Conservation (phyloP, 2,329 filamentous ascomycete species). For the Davidsoniella eucalypti region DNA sequence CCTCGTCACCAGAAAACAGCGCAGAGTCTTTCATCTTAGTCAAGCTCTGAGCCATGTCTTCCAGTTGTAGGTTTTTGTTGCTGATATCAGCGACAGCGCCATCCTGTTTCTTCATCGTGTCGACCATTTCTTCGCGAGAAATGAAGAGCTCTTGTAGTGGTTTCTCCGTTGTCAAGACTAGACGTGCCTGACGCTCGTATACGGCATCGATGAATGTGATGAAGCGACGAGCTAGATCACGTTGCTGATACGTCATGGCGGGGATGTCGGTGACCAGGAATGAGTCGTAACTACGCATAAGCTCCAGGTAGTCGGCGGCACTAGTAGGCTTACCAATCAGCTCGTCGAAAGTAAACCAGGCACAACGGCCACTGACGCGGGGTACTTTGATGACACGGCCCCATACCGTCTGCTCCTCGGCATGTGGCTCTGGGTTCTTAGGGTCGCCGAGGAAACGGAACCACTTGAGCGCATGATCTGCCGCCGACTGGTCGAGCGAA, state of each 20-base stretch:
- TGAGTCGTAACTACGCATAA: conserved; percentile 76
- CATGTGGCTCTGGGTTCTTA: conserved; percentile 55
- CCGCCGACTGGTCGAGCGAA: conserved; percentile 61
- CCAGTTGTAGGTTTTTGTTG: conserved; percentile 40
- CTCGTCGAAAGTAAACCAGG: conserved; percentile 85
- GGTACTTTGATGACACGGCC: conserved; percentile 80
- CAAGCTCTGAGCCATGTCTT: conserved; percentile 75
- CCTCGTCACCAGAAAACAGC: conserved; percentile 87
- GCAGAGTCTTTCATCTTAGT: conserved; percentile 67
- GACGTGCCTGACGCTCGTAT: conserved; percentile 83
- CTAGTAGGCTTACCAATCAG: conserved; percentile 77
- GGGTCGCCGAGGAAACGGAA: conserved; percentile 86
- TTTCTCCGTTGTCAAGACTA: conserved; percentile 80
- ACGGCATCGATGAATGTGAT: conserved; percentile 97
- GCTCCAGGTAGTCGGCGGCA: conserved; percentile 87
- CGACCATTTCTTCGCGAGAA: conserved; percentile 50
- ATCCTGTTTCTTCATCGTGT: conserved; percentile 36
- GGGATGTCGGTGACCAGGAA: conserved; percentile 88
- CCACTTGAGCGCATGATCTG: conserved; percentile 81
- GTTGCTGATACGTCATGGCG: conserved; percentile 71
- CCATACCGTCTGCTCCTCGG: conserved; percentile 75
- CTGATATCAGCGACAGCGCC: conserved; percentile 41
- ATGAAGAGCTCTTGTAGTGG: conserved; percentile 77
- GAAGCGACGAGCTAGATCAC: conserved; percentile 80
- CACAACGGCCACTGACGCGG: conserved; percentile 69